Conservation (phyloP, 163 green algal species). For the Scenedesmus sp. region DNA sequence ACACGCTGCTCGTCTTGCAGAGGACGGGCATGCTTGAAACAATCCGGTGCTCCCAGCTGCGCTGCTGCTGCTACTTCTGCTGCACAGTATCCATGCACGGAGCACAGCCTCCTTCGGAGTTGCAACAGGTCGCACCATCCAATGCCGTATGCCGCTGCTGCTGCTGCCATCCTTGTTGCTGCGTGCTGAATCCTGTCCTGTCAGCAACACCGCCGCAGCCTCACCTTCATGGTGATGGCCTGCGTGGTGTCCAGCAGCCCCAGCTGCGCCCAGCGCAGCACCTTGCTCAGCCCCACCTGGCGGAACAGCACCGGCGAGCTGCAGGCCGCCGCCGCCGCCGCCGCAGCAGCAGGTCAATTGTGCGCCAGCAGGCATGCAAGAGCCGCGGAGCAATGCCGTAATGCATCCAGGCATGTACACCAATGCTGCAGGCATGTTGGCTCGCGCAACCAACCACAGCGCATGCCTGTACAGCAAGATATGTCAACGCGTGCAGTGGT, state of each 20-base stretch:
- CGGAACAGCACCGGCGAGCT: slow-evolving; percentile 61
- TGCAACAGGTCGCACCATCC: neutral
- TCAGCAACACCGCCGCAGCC: neutral
- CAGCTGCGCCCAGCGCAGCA: slow-evolving; percentile 66
- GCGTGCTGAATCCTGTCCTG: neutral
- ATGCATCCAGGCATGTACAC: neutral
- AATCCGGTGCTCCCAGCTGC: neutral
- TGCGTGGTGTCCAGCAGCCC: slow-evolving; percentile 70
- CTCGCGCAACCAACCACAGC: too few species aligned
- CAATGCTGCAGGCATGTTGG: too few species aligned
- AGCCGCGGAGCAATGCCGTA: neutral
- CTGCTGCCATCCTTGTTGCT: slow-evolving; percentile 10
- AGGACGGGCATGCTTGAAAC: too few species aligned
- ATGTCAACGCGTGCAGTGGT: neutral
- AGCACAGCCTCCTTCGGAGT: too few species aligned
- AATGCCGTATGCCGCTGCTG: neutral
- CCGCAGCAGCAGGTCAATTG: neutral
- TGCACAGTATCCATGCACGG: neutral
- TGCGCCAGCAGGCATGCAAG: neutral
- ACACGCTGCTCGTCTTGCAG: too few species aligned
- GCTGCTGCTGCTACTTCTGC: neutral
- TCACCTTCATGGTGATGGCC: slow-evolving; percentile 88
- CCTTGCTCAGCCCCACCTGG: slow-evolving; percentile 62
- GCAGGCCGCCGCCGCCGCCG: neutral
- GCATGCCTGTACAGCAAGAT: too few species aligned